phyloP scores from a whole-genome alignment of 768 basidiomycete species.

The Boletus barrowsii region DNA sequence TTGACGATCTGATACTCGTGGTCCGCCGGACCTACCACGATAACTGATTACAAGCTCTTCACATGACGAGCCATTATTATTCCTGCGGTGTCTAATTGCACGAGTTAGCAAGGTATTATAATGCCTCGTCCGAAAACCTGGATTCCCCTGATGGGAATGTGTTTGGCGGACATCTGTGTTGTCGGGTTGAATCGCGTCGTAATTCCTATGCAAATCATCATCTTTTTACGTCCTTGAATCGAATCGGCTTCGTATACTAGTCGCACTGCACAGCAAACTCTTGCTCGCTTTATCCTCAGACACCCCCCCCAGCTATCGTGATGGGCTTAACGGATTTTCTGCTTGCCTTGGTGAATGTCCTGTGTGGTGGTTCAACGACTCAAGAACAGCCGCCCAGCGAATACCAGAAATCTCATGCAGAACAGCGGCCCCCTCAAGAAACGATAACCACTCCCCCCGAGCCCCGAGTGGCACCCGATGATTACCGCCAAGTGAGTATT shows the following conservation, averaged over 20 bases:
- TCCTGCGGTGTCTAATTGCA: too few species aligned
- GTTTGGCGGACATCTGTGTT: slow-evolving; percentile 14
- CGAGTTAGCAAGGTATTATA: too few species aligned
- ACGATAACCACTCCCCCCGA: not conserved
- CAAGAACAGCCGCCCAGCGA: slow-evolving; percentile 8
- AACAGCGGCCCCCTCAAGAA: slow-evolving; percentile 10
- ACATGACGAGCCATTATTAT: too few species aligned
- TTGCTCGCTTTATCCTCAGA: not conserved
- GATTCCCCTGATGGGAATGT: slow-evolving; percentile 14
- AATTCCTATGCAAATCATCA: slow-evolving; percentile 7
- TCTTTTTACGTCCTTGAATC: slow-evolving; percentile 9
- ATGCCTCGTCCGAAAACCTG: too few species aligned
- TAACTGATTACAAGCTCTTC: too few species aligned
- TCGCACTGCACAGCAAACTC: too few species aligned
- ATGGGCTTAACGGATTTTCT: slow-evolving; percentile 30
- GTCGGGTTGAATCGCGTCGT: slow-evolving; percentile 22
- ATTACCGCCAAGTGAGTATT: slow-evolving; percentile 15
- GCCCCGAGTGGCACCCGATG: slow-evolving; percentile 1
- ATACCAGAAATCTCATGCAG: slow-evolving; percentile 1
- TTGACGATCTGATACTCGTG: too few species aligned
- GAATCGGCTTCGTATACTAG: not conserved
- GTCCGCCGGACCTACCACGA: too few species aligned
- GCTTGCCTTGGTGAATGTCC: slow-evolving; percentile 16
- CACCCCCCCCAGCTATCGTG: not conserved
- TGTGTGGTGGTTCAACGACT: slow-evolving; percentile 24